A percentile compares a stretch with the other conserved stretches of the same genome.
Evolutionary conservation across 2,329 filamentous ascomycete species (phyloP).

Genomic region (Apiospora pterosperma): DNA sequence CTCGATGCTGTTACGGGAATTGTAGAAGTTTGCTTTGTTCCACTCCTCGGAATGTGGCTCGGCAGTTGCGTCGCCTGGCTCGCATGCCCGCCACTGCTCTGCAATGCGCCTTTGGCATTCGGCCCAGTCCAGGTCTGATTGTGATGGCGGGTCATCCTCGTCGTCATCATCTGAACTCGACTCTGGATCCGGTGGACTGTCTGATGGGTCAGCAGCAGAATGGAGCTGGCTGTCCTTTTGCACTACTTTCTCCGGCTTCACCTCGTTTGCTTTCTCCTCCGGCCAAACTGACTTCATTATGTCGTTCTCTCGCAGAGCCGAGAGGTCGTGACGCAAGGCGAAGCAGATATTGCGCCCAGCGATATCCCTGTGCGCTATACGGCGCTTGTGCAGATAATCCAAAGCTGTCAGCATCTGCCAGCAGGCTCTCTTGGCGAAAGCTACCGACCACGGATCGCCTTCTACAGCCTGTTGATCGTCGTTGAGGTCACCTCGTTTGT

Average conservation of each 20-base stretch:
- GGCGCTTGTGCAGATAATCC: not conserved
- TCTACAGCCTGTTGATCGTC: not conserved
- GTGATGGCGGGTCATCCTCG: not conserved
- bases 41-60: not conserved
- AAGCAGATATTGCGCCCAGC: not conserved
- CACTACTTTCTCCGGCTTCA: not conserved
- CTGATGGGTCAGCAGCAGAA: too few relatives aligned
- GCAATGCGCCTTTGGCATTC: constrained; percentile 1
- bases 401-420: not conserved
- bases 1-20: not conserved
- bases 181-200: not conserved
- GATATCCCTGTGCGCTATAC: not conserved
- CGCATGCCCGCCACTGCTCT: not conserved
- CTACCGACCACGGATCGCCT: not conserved
- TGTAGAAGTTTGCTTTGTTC: not conserved
- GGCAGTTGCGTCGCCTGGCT: not conserved
- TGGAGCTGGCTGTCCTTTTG: too few relatives aligned
- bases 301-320: not conserved
- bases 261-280: too few relatives aligned
- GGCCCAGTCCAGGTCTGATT: not conserved
- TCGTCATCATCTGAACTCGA: not conserved
- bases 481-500: not conserved
- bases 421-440: not conserved
- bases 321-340: not conserved
- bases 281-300: not conserved